Percentiles rank a stretch among this genome's conserved stretches.
phyloP scores from a whole-genome alignment of 495 filamentous ascomycete genomes.

The Pseudoneurospora amorphoporcata region DNA sequence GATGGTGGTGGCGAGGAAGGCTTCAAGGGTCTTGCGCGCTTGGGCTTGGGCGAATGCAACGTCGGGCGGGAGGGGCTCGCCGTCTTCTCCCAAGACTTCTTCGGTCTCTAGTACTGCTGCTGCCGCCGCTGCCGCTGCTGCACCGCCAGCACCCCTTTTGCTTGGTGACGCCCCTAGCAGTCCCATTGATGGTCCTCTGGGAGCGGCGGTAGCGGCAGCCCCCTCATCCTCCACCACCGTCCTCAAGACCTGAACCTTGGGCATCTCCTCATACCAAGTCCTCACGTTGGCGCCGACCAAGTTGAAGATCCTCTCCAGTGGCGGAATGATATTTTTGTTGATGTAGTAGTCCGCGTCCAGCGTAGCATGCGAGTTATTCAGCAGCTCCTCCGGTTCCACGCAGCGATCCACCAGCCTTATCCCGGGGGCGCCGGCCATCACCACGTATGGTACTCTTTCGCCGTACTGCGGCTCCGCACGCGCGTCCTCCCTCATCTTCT shows the following conservation, averaged over 20 bases:
- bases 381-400: conserved; percentile 74
- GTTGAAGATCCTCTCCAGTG: conserved; percentile 93
- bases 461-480: conserved; percentile 89
- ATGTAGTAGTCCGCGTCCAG: conserved; percentile 98
- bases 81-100: background rate
- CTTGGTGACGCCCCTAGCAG: background rate
- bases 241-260: conserved; percentile 69
- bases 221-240: conserved; percentile 31
- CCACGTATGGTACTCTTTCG: conserved; percentile 89
- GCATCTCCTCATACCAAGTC: conserved; percentile 94
- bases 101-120: background rate
- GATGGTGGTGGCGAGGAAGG: conserved; percentile 68
- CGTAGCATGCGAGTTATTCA: conserved; percentile 62
- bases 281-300: conserved; percentile 88
- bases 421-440: conserved; percentile 78
- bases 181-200: background rate
- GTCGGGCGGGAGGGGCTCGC: background rate
- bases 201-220: background rate
- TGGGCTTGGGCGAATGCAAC: conserved; percentile 17
- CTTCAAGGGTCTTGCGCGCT: conserved; percentile 64
- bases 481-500: conserved; percentile 74
- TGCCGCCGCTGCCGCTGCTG: background rate
- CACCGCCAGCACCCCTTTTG: background rate
- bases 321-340: conserved; percentile 86
- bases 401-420: conserved; percentile 82